Percentiles rank a stretch among this genome's conserved stretches.
Conservation (phyloP, 164 flowering plant genomes). For the Malania oleifera region DNA sequence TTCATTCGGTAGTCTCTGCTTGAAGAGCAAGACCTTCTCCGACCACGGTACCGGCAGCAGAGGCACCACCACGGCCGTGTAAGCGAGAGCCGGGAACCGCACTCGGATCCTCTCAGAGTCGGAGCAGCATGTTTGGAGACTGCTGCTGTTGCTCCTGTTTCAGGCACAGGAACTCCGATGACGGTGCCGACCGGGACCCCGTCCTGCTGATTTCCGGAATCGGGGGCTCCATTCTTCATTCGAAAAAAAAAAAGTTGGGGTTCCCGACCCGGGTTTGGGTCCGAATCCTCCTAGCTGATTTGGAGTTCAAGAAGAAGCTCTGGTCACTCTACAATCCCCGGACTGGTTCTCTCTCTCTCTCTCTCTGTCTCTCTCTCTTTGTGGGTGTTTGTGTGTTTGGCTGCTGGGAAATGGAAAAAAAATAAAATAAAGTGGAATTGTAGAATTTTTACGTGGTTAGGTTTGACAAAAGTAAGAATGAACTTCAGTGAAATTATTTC, state of each 20-base stretch:
- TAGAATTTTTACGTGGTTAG: too few species aligned
- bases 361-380: background rate
- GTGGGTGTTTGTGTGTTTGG: background rate
- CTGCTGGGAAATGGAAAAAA: background rate
- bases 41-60: too few species aligned
- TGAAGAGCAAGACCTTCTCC: too few species aligned
- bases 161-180: constrained; percentile 24
- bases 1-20: too few species aligned
- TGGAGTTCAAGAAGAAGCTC: constrained; percentile 65
- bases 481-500: too few species aligned
- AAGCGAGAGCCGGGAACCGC: too few species aligned
- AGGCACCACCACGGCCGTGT: too few species aligned
- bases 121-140: constrained; percentile 6
- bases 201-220: constrained; percentile 77
- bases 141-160: constrained; percentile 25
- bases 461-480: too few species aligned
- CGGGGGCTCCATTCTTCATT: constrained; percentile 79
- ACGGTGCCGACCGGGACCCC: constrained; percentile 50
- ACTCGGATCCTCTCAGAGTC: too few species aligned
- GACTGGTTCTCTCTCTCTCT: constrained; percentile 48
- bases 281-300: constrained; percentile 64
- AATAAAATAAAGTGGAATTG: background rate
- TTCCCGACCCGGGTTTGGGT: constrained; percentile 82
- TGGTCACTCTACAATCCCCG: constrained; percentile 76
- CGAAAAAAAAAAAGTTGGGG: constrained; percentile 50